Conservation (phyloP, 495 filamentous ascomycete species). For the Parathielavia hyrcaniae region DNA sequence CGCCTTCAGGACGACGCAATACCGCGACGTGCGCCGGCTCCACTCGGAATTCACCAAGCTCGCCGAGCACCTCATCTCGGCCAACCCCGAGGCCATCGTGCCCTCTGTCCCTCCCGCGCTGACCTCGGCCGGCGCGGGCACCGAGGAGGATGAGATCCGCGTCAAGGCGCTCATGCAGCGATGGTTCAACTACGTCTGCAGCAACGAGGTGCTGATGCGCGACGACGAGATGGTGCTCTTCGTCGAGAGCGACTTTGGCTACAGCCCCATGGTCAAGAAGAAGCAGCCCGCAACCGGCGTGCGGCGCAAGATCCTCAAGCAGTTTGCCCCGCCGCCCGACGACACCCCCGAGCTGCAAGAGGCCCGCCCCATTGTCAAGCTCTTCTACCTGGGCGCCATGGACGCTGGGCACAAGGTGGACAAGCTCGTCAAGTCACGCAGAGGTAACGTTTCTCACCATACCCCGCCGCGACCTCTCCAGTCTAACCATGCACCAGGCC, state of each 20-base stretch:
- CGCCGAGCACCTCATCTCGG: conserved; percentile 86
- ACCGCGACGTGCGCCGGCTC: conserved; percentile 89
- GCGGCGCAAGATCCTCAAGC: conserved; percentile 89
- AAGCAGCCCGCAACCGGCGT: conserved; percentile 98
- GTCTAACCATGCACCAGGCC: conserved; percentile 46
- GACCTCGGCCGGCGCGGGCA: conserved; percentile 90
- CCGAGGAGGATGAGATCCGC: conserved; percentile 88
- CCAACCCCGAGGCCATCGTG: conserved; percentile 94
- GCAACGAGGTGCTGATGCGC: conserved; percentile 84
- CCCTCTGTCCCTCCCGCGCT: conserved; percentile 88
- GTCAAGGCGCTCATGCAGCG: conserved; percentile 85
- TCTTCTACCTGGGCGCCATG: conserved; percentile 93
- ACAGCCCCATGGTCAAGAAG: conserved; percentile 88
- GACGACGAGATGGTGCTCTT: conserved; percentile 97
- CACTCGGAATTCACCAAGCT: conserved; percentile 95
- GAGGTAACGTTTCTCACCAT: conserved; percentile 54
- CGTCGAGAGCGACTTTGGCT: conserved; percentile 96
- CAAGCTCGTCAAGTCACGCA: conserved; percentile 80
- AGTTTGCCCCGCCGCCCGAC: conserved; percentile 96
- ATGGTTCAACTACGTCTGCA: conserved; percentile 89
- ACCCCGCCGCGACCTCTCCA: background rate
- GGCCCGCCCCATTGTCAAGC: conserved; percentile 83
- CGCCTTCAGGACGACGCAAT: conserved; percentile 94
- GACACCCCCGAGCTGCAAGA: conserved; percentile 92
- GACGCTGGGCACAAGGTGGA: conserved; percentile 94